Base-by-base conservation (phyloP, 208 protist genomes). In the Acanthamoeba rhysodes region DNA sequence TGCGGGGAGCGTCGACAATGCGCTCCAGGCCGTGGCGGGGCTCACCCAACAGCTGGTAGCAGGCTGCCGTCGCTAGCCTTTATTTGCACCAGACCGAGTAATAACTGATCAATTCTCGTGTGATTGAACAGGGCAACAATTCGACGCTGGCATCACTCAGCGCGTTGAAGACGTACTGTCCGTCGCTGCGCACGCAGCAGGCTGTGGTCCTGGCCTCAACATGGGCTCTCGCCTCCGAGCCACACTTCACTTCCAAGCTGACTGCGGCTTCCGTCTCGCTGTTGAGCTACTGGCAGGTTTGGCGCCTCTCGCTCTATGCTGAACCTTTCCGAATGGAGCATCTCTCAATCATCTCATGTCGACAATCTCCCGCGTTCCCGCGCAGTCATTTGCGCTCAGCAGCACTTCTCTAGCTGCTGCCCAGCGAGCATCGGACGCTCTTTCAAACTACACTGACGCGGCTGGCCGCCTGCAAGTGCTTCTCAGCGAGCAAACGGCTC, bases 131-230 rank as follows among this genome's bases (percentile, higher is more conserved):
- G 78, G 9, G 48, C 20, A 22, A 48, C 48, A 87, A 87, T 29
- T 62, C 78, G 18, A 87, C 41, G 14, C 78, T 34, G 50, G 78
- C 24, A 34, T 29, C 41, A 12, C 24, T 87, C 7, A 22, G n/a
- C 20, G 78, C 78, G 24, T 2, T 87, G 27, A 53, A 29, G 32
- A 62, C 78, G 2, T 87, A 87, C 48, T 87, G 78, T 12, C 34
- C 78, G 48, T 87, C 78, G 2, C 27, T 87, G 50, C 78, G 78
- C 27, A 34, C 29, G 10, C 78, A 87, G 22, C 78, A 87, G 50
- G 78, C 78, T 9, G 18, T 45, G 27, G 78, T 53, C 6, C 48
- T 87, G 9, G 24, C 50, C 0, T 87, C 78, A 2, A 62, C 50
- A 5, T 87, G 78, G 78, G n/a, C 20, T 10, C 48, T 87, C 48